phyloP scores from a whole-genome alignment of 163 green algal genomes.

The Chlorella variabilis region DNA sequence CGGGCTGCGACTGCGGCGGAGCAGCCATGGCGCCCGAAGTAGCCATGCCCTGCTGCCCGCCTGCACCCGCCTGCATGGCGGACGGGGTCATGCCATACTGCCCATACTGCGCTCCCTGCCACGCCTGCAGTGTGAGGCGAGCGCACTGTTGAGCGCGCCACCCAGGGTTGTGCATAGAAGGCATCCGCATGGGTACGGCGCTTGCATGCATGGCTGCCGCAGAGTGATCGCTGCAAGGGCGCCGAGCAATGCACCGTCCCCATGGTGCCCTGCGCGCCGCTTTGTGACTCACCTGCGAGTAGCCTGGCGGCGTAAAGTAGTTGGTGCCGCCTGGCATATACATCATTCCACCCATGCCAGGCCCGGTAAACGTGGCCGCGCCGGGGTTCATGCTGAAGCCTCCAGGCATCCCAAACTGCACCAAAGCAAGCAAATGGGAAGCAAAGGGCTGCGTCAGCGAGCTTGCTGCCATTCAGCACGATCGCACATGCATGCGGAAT shows the following conservation, averaged over 20 bases:
- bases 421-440: no score
- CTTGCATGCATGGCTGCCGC: background rate
- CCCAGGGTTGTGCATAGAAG: background rate
- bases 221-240: no score
- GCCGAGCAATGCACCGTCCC: no score
- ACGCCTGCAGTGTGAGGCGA: slow-evolving; percentile 1
- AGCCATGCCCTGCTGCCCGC: slow-evolving; percentile 18
- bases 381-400: slow-evolving; percentile 30
- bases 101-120: slow-evolving; percentile 14
- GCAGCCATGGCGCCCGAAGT: background rate
- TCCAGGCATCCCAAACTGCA: slow-evolving; percentile 9
- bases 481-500: no score
- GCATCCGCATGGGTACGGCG: no score
- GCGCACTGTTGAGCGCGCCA: no score
- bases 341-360: background rate
- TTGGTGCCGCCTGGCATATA: slow-evolving; percentile 14
- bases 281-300: background rate
- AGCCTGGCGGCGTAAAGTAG: background rate
- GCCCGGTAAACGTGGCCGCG: slow-evolving; percentile 14
- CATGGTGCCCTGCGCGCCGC: no score
- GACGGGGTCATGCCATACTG: slow-evolving; percentile 21
- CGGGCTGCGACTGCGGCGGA: background rate
- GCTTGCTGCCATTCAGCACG: no score
- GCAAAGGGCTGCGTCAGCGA: background rate
- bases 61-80: slow-evolving; percentile 8